Conservation (phyloP, 2,329 filamentous ascomycete genomes). For the Huntiella bhutanensis region DNA sequence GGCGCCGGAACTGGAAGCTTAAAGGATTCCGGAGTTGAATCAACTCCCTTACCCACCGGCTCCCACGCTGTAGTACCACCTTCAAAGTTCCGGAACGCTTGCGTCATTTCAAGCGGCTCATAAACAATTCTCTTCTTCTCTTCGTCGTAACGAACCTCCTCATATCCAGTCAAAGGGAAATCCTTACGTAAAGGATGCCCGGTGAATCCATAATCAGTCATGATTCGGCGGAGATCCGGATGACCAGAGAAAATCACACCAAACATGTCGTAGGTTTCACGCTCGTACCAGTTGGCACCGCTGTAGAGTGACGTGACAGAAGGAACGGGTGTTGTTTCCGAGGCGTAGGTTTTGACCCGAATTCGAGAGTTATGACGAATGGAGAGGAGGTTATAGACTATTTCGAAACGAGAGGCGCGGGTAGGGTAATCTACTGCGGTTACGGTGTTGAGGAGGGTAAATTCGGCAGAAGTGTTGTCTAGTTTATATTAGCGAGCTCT, state of each 20-base stretch:
- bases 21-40: constrained; percentile 71
- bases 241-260: constrained; percentile 93
- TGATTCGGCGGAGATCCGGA: constrained; percentile 88
- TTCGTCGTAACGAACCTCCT: constrained; percentile 92
- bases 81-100: constrained; percentile 97
- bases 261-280: constrained; percentile 93
- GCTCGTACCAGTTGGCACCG: constrained; percentile 96
- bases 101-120: constrained; percentile 90
- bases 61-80: constrained; percentile 59
- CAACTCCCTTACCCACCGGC: constrained; percentile 46
- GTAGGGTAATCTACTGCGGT: constrained; percentile 94
- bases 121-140: constrained; percentile 99
- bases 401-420: constrained; percentile 85
- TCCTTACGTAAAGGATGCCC: constrained; percentile 95
- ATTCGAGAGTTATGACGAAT: constrained; percentile 94
- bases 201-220: constrained; percentile 99
- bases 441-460: constrained; percentile 80
- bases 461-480: constrained; percentile 95
- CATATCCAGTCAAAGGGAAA: constrained; percentile 95
- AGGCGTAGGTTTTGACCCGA: constrained; percentile 95
- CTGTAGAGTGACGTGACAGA: constrained; percentile 75
- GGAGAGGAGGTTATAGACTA: constrained; percentile 93
- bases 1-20: constrained; percentile 92
- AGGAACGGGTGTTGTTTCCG: constrained; percentile 85
- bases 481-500: neutral